Percentiles rank a stretch among this genome's conserved stretches.
Conservation (phyloP, 805 yeast species). For the Barnettozyma salicaria region DNA sequence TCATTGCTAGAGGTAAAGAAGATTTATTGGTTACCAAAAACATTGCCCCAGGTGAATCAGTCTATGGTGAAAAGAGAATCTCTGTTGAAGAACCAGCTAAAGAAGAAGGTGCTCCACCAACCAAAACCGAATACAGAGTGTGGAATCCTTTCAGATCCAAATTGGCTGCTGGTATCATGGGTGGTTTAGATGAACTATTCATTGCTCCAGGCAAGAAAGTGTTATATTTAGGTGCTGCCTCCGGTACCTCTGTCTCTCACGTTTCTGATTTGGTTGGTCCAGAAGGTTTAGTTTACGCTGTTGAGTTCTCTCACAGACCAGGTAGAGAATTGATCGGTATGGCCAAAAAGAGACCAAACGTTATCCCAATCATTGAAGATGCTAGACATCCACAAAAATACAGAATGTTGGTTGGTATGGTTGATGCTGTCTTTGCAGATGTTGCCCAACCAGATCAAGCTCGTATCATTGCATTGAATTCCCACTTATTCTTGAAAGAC, state of each 20-base stretch:
- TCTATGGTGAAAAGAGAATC: conserved; percentile 96
- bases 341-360: conserved; percentile 99
- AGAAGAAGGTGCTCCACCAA: conserved; percentile 82
- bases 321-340: conserved; percentile 98
- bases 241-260: conserved; percentile 98
- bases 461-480: conserved; percentile 97
- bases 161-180: conserved; percentile 99
- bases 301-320: conserved; percentile 98
- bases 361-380: conserved; percentile 97
- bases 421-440: conserved; percentile 97
- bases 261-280: conserved; percentile 99
- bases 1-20: conserved; percentile 99
- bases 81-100: conserved; percentile 87
- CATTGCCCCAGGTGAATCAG: conserved; percentile 97
- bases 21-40: conserved; percentile 96
- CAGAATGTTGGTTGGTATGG: conserved; percentile 99
- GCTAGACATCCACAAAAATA: conserved; percentile 99
- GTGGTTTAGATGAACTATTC: conserved; percentile 97
- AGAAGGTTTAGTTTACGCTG: conserved; percentile 98
- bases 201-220: conserved; percentile 98
- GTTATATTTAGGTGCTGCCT: conserved; percentile 96
- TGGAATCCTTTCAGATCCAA: conserved; percentile 99
- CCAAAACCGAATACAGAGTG: conserved; percentile 97
- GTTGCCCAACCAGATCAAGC: conserved; percentile 99
- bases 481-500: conserved; percentile 96